Evolutionary conservation across 225 moss, liverwort and hornwort species (phyloP), one percentile per base, ranked within the genome.

Genomic region (Sphagnum contortum): DNA sequence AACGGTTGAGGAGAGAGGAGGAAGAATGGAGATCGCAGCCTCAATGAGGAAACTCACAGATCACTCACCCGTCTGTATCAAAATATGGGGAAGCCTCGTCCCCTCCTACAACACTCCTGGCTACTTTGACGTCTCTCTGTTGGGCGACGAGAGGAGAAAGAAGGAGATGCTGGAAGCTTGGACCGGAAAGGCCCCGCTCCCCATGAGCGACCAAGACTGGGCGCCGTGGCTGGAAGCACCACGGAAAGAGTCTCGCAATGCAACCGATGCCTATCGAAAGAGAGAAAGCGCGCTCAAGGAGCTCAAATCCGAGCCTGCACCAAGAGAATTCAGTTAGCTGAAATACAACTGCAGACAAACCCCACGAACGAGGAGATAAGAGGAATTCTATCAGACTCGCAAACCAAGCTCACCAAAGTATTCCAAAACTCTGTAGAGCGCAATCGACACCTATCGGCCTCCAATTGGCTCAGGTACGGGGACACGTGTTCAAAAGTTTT

Each of bases 401-500:
- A 60, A 44, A 29, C 4, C 1, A 60, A 5, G 44, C 60, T 60
- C 6, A 3, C 44, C 4, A 3, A 60, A 45, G 46, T 44, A 9
- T 4, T 29, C 44, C 45, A 29, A 9, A 45, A 44, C 5, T 44
- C 44, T 0, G 3, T 60, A 1, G 29, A 60, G 46, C 44, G 44
- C 0, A 3, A 14, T 0, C 0, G 0, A 4, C 3, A 44, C 9
- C 14, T 8, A 0, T 4, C 4, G 0, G 5, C 4, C 4, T 44
- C 8, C 9, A 8, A 44, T 0, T 60, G 4, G 60, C 44, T 3
- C 4, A 60, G 60, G 2, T 44, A 44, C 1, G 60, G 60, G 29
- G 60, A 60, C 60, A 29, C 44, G 9, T 60, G 60, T 12, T 29
- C 60, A 8, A 60, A 45, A 9, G 60, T 44, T 0, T 60, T 60